Percentiles rank a stretch among this genome's conserved stretches.
phyloP scores from a whole-genome alignment of 192 early-diverging fungal genomes.

The Thamnidium elegans region DNA sequence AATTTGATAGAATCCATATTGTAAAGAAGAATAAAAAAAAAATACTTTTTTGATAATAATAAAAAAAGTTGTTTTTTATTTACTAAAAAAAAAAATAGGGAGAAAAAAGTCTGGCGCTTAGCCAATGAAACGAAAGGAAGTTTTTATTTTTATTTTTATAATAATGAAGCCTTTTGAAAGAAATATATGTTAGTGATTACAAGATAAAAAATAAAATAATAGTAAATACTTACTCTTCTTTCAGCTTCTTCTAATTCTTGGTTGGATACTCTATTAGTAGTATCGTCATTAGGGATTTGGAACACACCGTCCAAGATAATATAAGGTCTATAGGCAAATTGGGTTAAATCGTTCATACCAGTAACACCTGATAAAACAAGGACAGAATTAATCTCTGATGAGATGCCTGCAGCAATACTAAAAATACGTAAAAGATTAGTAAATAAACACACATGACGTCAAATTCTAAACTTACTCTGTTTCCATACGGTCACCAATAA shows the following conservation, averaged over 20 bases:
- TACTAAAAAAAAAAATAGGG: too few relatives aligned
- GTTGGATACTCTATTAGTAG: constrained; percentile 19
- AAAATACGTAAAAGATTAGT: not conserved
- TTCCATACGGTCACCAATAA: constrained; percentile 66
- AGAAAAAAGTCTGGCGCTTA: too few relatives aligned
- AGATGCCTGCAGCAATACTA: constrained; percentile 53
- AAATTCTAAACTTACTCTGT: constrained; percentile 37
- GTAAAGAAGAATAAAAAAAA: too few relatives aligned
- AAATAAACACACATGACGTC: not conserved
- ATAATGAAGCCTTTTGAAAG: not conserved
- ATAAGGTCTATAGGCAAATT: constrained; percentile 52
- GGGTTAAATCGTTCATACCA: constrained; percentile 36
- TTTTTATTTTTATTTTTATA: not conserved
- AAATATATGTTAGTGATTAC: not conserved
- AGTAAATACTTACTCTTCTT: constrained; percentile 14
- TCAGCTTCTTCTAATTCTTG: constrained; percentile 27
- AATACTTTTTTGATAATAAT: too few relatives aligned
- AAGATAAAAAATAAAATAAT: not conserved
- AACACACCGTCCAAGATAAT: constrained; percentile 51
- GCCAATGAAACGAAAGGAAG: too few relatives aligned
- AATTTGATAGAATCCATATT: too few relatives aligned
- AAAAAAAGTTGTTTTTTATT: too few relatives aligned
- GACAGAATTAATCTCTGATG: constrained; percentile 54
- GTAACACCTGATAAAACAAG: constrained; percentile 57
- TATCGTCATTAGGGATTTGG: constrained; percentile 32